Conservation (phyloP, 2,329 filamentous ascomycete species). For the Aspergillus sojae region DNA sequence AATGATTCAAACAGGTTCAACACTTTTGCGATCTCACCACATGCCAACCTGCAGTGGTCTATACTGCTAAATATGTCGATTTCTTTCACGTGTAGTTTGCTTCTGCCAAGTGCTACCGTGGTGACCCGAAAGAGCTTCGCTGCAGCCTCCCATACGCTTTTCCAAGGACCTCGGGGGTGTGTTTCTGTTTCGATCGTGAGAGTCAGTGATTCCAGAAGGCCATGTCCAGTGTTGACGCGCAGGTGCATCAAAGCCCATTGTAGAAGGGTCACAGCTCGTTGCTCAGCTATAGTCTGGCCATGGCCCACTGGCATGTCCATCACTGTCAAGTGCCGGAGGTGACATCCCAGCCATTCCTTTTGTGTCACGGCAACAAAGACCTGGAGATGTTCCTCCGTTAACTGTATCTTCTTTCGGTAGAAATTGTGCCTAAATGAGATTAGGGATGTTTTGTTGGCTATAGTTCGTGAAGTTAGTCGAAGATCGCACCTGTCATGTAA, state of each 20-base stretch:
- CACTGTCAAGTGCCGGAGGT: not conserved
- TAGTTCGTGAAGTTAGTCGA: not conserved
- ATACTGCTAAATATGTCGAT: not conserved
- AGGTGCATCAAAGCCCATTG: not conserved
- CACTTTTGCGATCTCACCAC: not conserved
- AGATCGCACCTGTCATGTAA: not conserved
- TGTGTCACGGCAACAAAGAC: not conserved
- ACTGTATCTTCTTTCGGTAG: not conserved
- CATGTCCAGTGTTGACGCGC: not conserved
- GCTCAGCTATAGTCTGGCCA: not conserved
- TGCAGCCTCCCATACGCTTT: not conserved
- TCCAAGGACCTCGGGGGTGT: not conserved
- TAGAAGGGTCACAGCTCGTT: not conserved
- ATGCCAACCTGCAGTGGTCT: not conserved
- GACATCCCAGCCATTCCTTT: not conserved
- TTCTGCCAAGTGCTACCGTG: not conserved
- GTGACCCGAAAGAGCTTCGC: not conserved
- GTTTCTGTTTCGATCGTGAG: not conserved
- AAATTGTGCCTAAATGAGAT: not conserved
- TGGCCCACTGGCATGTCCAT: not conserved
- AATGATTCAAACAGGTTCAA: not conserved
- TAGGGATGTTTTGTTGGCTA: not conserved
- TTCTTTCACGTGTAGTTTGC: not conserved
- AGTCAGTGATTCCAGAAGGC: not conserved
- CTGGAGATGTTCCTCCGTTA: not conserved